phyloP scores from a whole-genome alignment of 148 eudicot genomes.

The Vaccinium vitisidaea region DNA sequence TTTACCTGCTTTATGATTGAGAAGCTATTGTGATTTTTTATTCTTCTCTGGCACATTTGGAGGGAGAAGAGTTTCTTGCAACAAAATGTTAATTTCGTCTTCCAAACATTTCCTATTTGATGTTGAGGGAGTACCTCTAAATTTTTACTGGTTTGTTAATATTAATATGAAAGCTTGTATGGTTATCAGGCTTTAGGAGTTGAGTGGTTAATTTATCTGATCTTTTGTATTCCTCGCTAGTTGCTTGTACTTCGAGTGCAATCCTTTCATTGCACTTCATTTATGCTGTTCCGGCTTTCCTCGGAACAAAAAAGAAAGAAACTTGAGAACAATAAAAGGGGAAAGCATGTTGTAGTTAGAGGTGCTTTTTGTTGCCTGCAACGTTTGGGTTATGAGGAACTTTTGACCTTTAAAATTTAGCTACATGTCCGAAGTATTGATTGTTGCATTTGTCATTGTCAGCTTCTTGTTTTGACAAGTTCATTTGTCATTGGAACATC shows the following conservation, averaged over 20 bases:
- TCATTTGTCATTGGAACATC: background rate
- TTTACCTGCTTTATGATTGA: background rate
- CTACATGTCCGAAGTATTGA: background rate
- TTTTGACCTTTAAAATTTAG: background rate
- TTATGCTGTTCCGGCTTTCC: background rate
- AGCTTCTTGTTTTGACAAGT: background rate
- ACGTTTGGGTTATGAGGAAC: constrained; percentile 25
- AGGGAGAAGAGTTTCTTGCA: background rate
- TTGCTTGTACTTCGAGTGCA: background rate
- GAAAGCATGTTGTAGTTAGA: background rate
- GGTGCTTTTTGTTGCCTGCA: constrained; percentile 2
- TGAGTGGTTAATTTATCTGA: background rate
- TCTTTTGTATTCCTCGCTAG: background rate
- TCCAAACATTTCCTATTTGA: background rate
- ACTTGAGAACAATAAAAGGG: background rate
- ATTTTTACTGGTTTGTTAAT: background rate
- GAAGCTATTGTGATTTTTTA: background rate
- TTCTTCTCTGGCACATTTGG: background rate
- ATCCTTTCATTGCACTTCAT: background rate
- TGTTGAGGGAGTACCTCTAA: background rate
- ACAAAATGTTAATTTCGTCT: background rate
- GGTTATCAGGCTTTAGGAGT: background rate
- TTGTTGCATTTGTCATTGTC: background rate
- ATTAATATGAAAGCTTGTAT: background rate
- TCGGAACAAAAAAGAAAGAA: background rate